Base-by-base conservation (phyloP, 768 basidiomycete genomes). In the Collybia sp. region DNA sequence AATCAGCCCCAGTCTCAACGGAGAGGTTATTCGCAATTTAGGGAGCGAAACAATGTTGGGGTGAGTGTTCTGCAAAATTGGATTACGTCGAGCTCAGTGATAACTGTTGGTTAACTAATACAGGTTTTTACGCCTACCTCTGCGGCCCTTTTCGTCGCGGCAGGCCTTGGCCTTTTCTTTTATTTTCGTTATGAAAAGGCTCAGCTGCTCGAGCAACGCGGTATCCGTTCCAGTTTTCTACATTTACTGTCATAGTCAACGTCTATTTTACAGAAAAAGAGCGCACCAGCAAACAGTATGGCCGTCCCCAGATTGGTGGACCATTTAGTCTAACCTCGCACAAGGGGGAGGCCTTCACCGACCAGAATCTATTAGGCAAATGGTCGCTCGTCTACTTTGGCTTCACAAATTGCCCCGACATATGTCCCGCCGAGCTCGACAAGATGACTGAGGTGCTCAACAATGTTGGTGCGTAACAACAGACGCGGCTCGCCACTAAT, bases 331-430 rank as follows among this genome's bases (percentile, higher is more conserved):
- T 98, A 41, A 78, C 72, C 4, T 79, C 82, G 6, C 83, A 86
- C 40, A 68, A 80, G 8, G 82, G 81, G 46, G 67, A 75, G 45
- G 64, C 78, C 0, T 98, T 93, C 67, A 87, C 92, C 1, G 85
- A 97, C 38, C 68, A 87, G 45, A 79, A 95, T 58, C 69, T 98
- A 39, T 64, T 87, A 18, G 94, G 93, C 31, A 88, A 89, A 69
- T 97, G 91, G 91, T 87, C 76, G n/a, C 68, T 91, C 48, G 76
- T 90, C 39, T 91, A 97, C 70, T 99, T 99, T 66, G 96, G 96
- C n/a, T 99, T 98, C 72, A 94, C 95, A 25, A 95, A 99, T 65
- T 99, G 96, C 66, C 95, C 96, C 5, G 96, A 99, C 65, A 97
- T 99, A 44, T 99, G 96, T 60, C 96, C 96, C 1, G 90, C 94